Base-by-base conservation (phyloP, 352 stramenopile genomes). In the Globisporangium heterothallicum region DNA sequence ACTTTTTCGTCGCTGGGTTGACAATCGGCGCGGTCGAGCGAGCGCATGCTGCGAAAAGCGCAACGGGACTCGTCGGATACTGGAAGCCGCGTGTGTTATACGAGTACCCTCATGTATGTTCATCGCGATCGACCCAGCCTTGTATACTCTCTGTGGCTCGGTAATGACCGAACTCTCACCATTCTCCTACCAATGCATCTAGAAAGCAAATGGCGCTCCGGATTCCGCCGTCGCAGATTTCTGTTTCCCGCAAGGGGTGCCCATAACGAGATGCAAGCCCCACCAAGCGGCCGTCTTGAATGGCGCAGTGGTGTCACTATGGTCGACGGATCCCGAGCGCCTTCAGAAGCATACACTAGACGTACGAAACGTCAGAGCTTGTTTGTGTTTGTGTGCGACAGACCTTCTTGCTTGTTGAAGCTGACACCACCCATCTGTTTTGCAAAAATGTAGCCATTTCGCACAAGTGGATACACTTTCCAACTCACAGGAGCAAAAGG, bases 401-500 rank as follows among this genome's bases (percentile, higher is more conserved):
- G n/a, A n/a, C 14, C n/a, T 30, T 27, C n/a, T 29, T 12, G 8
- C 9, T 12, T 38, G 19, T 40, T 32, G 22, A 8, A 10, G 14
- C 13, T 24, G 53, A 16, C 7, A 58, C 4, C 42, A 18, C 38
- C 14, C 32, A 10, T 25, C 50, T 53, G 25, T 14, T 10, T 19
- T 3, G 12, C 10, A n/a, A 1, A 32, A 1, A 7, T 50, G 21
- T 63, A 84, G 74, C 69, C 66, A 5, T 75, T 80, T 38, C 67
- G 72, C 34, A 86, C 74, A 41, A 84, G 64, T 26, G 78, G 76
- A 0, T 94, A 94, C 53, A 89, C 81, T 6, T 94, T 91, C 35
- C 83, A 79, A 14, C 72, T 94, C 36, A 94, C 83, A 1, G 83
- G 83, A 5, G 82, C 78, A 24, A 94, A 94, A 66, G 83, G 83